Evolutionary conservation across 495 filamentous ascomycete genomes (phyloP).

Genomic region (Geopyxis carbonaria): DNA sequence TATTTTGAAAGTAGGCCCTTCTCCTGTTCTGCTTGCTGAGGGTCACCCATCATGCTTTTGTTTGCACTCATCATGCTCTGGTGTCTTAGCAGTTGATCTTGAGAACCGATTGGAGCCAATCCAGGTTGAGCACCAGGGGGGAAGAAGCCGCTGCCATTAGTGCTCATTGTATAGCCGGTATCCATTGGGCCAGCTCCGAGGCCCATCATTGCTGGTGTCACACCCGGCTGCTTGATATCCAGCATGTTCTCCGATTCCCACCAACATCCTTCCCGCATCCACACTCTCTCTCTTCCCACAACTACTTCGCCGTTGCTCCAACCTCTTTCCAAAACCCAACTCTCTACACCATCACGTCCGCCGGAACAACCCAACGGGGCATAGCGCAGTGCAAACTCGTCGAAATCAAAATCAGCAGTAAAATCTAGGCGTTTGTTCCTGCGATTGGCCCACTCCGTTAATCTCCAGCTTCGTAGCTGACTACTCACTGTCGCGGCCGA

Average conservation of each 20-base stretch:
- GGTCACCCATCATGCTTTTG: conserved; percentile 44
- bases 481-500: conserved; percentile 80
- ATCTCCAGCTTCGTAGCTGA: conserved; percentile 78
- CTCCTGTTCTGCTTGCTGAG: conserved; percentile 22
- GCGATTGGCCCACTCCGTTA: conserved; percentile 92
- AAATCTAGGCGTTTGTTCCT: conserved; percentile 87
- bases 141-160: conserved; percentile 54
- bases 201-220: conserved; percentile 32
- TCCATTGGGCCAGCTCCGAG: conserved; percentile 31
- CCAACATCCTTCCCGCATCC: conserved; percentile 89
- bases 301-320: conserved; percentile 98
- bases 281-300: conserved; percentile 74
- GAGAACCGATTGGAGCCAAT: conserved; percentile 45
- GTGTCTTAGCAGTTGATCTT: conserved; percentile 50
- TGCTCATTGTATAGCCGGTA: conserved; percentile 44
- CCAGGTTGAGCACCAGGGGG: conserved; percentile 38
- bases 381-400: conserved; percentile 78
- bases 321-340: conserved; percentile 84
- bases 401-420: conserved; percentile 86
- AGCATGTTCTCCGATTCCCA: conserved; percentile 97
- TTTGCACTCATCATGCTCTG: conserved; percentile 30
- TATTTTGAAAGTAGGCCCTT: conserved; percentile 15
- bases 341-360: conserved; percentile 84
- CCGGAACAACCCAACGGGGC: conserved; percentile 69
- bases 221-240: conserved; percentile 55